These are phyloP conservation scores for Podospora pseudopauciseta DNA, from an alignment of 495 filamentous ascomycete species.

Conservation along the genomic window DNA sequence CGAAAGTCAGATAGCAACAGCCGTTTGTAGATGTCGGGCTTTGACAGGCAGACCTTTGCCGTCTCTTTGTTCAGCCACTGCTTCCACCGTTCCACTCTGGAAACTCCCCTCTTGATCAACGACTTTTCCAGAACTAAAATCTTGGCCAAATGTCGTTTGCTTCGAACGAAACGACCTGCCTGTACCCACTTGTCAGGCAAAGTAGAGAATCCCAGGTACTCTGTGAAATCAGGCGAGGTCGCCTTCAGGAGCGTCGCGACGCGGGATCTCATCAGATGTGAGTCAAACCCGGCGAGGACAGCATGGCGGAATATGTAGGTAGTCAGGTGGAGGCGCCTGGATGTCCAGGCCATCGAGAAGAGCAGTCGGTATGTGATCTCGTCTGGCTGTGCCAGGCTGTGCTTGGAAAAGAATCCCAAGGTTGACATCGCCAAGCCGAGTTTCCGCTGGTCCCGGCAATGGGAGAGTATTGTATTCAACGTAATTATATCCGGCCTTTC, in stretches of 20 bases:
- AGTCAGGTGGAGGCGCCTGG: background rate
- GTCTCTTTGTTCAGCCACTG: background rate
- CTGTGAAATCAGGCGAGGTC: background rate
- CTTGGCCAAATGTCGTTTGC: background rate
- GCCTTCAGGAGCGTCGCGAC: background rate
- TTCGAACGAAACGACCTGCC: background rate
- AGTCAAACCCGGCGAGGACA: background rate
- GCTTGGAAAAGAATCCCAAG: background rate
- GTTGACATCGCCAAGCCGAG: background rate
- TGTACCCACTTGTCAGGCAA: background rate
- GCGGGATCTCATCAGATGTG: background rate
- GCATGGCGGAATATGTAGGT: background rate
- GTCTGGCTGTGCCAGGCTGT: background rate
- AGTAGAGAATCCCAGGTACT: background rate
- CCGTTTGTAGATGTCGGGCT: background rate
- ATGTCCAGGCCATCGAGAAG: background rate
- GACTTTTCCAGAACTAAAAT: background rate
- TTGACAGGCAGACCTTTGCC: background rate
- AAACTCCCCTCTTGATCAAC: background rate
- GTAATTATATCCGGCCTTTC: background rate
- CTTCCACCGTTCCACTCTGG: background rate
- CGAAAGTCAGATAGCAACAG: background rate
- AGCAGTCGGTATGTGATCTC: background rate
- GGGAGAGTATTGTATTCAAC: background rate
- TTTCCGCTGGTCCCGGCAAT: background rate